These are phyloP conservation scores for Podila horticola DNA, from an alignment of 192 early-diverging fungal genomes.

Conservation along the genomic window DNA sequence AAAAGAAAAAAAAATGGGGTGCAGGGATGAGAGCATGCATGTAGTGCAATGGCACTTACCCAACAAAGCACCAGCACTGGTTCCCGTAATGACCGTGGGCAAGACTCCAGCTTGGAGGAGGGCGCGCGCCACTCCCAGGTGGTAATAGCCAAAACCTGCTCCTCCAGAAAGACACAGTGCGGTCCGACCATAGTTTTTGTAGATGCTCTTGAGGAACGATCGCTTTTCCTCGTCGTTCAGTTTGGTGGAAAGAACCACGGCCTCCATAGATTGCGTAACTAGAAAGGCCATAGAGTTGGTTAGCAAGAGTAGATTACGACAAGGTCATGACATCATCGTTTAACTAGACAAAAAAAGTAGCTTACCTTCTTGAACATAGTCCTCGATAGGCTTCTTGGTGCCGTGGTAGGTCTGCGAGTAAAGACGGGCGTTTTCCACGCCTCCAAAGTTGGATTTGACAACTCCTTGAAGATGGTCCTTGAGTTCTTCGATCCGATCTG, in stretches of 20 bases:
- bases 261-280: slow-evolving; percentile 61
- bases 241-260: slow-evolving; percentile 32
- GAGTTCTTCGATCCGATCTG: slow-evolving; percentile 50
- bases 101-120: slow-evolving; percentile 74
- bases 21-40: neutral
- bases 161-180: slow-evolving; percentile 86
- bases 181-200: slow-evolving; percentile 76
- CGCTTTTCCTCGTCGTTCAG: slow-evolving; percentile 67
- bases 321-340: neutral
- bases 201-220: slow-evolving; percentile 68
- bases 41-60: slow-evolving; percentile 17
- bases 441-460: slow-evolving; percentile 81
- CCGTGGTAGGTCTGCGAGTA: slow-evolving; percentile 80
- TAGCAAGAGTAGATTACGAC: too few species aligned
- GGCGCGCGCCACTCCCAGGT: slow-evolving; percentile 77
- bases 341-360: neutral
- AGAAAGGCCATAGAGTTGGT: neutral
- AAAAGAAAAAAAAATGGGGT: neutral
- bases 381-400: slow-evolving; percentile 76
- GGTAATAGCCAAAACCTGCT: slow-evolving; percentile 76
- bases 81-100: slow-evolving; percentile 83
- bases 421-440: slow-evolving; percentile 77
- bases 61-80: slow-evolving; percentile 70
- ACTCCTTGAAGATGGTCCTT: slow-evolving; percentile 66
- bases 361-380: slow-evolving; percentile 72